phyloP scores from a whole-genome alignment of 768 basidiomycete species.

The Macrolepiota albuminosa region DNA sequence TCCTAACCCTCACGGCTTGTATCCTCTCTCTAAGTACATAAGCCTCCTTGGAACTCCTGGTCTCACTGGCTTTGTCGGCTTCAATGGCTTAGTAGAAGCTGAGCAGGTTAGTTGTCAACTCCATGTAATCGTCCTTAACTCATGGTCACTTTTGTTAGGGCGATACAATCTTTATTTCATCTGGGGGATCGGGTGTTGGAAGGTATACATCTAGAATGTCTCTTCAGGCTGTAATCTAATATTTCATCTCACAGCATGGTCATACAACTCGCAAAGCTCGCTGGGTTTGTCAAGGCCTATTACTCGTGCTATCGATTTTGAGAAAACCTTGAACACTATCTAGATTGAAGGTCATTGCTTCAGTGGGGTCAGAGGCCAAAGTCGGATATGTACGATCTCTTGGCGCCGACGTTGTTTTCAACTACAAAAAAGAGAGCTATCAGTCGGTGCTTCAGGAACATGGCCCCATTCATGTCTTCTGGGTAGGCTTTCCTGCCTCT shows the following conservation, averaged over 20 bases:
- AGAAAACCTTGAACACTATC: no score
- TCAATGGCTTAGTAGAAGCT: slow-evolving; percentile 23
- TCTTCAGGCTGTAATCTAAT: background rate
- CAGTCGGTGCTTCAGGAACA: slow-evolving; percentile 41
- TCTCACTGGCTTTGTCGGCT: slow-evolving; percentile 27
- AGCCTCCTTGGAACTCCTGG: slow-evolving; percentile 17
- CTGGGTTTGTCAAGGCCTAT: slow-evolving; percentile 18
- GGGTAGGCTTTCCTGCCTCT: background rate
- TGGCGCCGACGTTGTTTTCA: slow-evolving; percentile 58
- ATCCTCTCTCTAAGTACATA: background rate
- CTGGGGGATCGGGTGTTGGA: slow-evolving; percentile 26
- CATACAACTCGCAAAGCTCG: slow-evolving; percentile 33
- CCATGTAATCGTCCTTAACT: background rate
- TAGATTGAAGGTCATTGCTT: slow-evolving; percentile 51
- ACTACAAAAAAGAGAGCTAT: slow-evolving; percentile 52
- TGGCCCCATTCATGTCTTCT: slow-evolving; percentile 50
- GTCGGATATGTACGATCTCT: slow-evolving; percentile 46
- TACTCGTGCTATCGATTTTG: background rate
- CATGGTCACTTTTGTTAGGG: slow-evolving; percentile 12
- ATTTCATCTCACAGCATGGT: slow-evolving; percentile 19
- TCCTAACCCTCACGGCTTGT: slow-evolving; percentile 2
- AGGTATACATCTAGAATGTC: slow-evolving; percentile 14
- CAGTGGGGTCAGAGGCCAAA: slow-evolving; percentile 59
- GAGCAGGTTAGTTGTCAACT: slow-evolving; percentile 24
- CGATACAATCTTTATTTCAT: slow-evolving; percentile 22